phyloP scores from a whole-genome alignment of 2,329 filamentous ascomycete genomes.

The Catunica adiposa region DNA sequence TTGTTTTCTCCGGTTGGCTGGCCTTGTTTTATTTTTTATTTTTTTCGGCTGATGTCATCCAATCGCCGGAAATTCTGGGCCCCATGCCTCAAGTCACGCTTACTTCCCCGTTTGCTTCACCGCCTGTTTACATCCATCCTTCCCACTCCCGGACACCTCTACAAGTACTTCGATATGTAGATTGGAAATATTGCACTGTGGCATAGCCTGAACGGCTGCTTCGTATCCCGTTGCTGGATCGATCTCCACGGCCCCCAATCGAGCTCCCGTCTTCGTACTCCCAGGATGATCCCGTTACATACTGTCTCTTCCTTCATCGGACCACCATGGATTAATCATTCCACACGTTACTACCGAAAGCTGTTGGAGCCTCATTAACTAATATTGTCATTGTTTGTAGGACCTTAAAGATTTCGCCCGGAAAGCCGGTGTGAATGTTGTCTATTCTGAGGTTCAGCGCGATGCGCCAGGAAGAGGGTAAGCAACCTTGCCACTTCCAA shows the following conservation, averaged over 20 bases:
- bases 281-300: not conserved
- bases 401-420: constrained; percentile 99
- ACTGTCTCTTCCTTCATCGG: not conserved
- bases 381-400: constrained; percentile 35
- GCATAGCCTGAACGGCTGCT: not conserved
- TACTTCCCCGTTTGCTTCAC: not conserved
- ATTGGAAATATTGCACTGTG: too few species aligned
- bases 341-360: not conserved
- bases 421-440: constrained; percentile 89
- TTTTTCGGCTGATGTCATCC: too few species aligned
- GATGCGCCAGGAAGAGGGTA: constrained; percentile 35
- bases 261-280: not conserved
- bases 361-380: not conserved
- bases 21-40: too few species aligned
- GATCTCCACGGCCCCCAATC: not conserved
- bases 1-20: not conserved
- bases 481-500: not conserved
- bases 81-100: not conserved
- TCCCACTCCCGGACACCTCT: too few species aligned
- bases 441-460: constrained; percentile 90
- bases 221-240: not conserved
- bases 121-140: not conserved
- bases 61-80: too few species aligned
- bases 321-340: not conserved
- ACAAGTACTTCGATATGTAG: too few species aligned